Evolutionary conservation across 2,329 filamentous ascomycete species (phyloP).

Genomic region (Myriangium duriaei): DNA sequence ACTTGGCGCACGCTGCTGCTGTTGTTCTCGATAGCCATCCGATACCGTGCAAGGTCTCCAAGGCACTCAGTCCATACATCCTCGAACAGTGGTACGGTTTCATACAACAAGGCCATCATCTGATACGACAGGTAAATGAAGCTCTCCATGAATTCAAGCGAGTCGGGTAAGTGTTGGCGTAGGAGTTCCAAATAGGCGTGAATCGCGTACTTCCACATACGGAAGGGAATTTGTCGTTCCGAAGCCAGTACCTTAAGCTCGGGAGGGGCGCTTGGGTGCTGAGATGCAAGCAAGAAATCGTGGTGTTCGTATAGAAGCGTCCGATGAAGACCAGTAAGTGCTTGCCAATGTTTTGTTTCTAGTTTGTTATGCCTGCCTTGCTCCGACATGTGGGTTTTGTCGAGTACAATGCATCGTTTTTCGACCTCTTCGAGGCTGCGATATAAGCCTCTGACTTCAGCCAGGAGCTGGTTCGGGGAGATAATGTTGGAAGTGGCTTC

Average conservation of each 20-base stretch:
- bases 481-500: slow-evolving; percentile 31
- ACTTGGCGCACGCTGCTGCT: slow-evolving; percentile 58
- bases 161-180: slow-evolving; percentile 59
- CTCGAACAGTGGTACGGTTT: slow-evolving; percentile 70
- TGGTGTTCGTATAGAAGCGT: slow-evolving; percentile 42
- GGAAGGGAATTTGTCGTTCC: slow-evolving; percentile 81
- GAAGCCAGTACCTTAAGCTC: slow-evolving; percentile 56
- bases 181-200: slow-evolving; percentile 39
- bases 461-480: slow-evolving; percentile 63
- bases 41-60: slow-evolving; percentile 71
- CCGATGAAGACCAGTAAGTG: slow-evolving; percentile 67
- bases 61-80: slow-evolving; percentile 92
- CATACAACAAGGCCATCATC: slow-evolving; percentile 77
- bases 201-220: slow-evolving; percentile 92
- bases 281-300: slow-evolving; percentile 61
- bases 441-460: slow-evolving; percentile 76
- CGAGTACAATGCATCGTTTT: slow-evolving; percentile 73
- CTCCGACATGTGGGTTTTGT: slow-evolving; percentile 46
- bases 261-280: slow-evolving; percentile 66
- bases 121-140: slow-evolving; percentile 85
- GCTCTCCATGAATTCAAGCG: slow-evolving; percentile 76
- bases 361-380: slow-evolving; percentile 34
- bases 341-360: slow-evolving; percentile 66
- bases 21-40: slow-evolving; percentile 84
- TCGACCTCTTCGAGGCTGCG: slow-evolving; percentile 77